phyloP scores from a whole-genome alignment of 306 rosid species.

The Vigna angularis region DNA sequence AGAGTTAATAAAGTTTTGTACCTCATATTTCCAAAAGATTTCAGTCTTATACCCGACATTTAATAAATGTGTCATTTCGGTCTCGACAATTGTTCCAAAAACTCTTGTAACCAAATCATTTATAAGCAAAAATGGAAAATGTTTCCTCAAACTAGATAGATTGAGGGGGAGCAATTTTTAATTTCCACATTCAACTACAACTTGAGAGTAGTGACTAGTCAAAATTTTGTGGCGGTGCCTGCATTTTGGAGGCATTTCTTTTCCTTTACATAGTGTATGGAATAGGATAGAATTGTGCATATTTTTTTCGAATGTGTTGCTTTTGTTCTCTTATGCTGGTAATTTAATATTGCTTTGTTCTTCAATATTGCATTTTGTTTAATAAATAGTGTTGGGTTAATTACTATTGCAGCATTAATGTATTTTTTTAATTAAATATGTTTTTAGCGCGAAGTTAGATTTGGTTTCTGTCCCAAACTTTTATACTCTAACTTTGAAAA shows the following conservation, averaged over 20 bases:
- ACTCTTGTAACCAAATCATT: neutral
- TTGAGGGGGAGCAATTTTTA: neutral
- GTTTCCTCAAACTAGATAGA: neutral
- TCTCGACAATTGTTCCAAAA: too few relatives aligned
- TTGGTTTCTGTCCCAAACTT: too few relatives aligned
- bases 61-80: too few relatives aligned
- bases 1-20: too few relatives aligned
- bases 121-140: neutral
- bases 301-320: neutral
- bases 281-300: conserved; percentile 14
- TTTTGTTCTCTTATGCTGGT: conserved; percentile 21
- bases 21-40: too few relatives aligned
- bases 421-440: too few relatives aligned
- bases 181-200: neutral
- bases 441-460: too few relatives aligned
- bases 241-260: neutral
- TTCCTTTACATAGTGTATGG: conserved; percentile 27
- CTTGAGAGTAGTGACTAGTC: neutral
- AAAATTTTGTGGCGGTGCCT: neutral
- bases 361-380: neutral
- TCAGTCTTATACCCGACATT: too few relatives aligned
- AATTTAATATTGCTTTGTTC: conserved; percentile 11
- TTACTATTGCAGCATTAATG: too few relatives aligned
- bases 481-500: too few relatives aligned
- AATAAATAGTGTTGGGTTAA: too few relatives aligned